phyloP scores from a whole-genome alignment of 192 early-diverging fungal species.

The Coemansia sp. region DNA sequence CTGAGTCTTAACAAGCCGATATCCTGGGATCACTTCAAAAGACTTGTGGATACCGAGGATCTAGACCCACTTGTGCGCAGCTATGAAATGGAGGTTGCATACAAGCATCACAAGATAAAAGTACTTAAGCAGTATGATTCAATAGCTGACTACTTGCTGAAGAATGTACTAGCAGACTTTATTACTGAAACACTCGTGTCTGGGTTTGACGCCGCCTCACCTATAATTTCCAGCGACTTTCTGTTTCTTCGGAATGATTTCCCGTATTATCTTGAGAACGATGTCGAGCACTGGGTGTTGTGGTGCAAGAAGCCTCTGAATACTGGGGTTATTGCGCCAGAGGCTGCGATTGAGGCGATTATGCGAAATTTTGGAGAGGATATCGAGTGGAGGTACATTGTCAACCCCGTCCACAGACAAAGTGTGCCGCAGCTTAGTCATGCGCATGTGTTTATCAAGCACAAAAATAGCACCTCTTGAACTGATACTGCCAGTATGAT shows the following conservation, averaged over 20 bases:
- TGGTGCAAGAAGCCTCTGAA: conserved; percentile 39
- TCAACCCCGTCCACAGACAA: conserved; percentile 42
- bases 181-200: conserved; percentile 8
- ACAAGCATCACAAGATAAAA: conserved; percentile 18
- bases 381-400: conserved; percentile 43
- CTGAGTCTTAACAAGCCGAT: conserved; percentile 16
- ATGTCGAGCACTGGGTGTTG: conserved; percentile 51
- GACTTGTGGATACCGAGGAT: conserved; percentile 23
- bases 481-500: conserved; percentile 1
- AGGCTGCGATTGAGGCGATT: conserved; percentile 21
- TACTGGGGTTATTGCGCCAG: conserved; percentile 29
- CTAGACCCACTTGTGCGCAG: conserved; percentile 46
- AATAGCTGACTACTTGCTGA: conserved; percentile 32
- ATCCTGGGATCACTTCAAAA: conserved; percentile 31
- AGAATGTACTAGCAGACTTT: conserved; percentile 29
- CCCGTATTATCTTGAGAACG: conserved; percentile 30
- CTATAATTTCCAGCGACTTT: conserved; percentile 18
- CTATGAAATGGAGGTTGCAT: conserved; percentile 19
- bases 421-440: conserved; percentile 53
- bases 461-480: not conserved
- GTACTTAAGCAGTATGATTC: conserved; percentile 23
- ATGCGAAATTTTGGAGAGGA: conserved; percentile 8
- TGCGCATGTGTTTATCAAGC: conserved; percentile 48
- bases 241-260: conserved; percentile 40
- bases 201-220: conserved; percentile 10